Base-by-base conservation (phyloP, 1,284 basidiomycete genomes). In the Fomes fomentarius region DNA sequence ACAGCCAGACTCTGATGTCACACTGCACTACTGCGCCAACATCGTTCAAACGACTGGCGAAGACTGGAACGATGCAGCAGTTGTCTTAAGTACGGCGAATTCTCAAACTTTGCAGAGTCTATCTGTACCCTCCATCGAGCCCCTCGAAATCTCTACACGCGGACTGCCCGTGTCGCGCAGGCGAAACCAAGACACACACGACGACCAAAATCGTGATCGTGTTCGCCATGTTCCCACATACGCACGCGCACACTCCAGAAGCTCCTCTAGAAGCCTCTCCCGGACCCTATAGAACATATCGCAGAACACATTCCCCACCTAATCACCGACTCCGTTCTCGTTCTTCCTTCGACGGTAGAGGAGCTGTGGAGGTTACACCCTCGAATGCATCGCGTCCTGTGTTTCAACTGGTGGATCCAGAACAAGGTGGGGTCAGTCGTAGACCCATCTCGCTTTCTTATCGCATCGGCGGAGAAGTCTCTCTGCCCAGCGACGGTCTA, bases 41-140 rank as follows among this genome's bases (percentile, higher is more conserved):
- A 74, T 87, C 51, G 69, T 67, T 0, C 84, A 87, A 61, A 69
- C 63, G 54, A 84, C 84, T 0, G 84, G 84, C 9, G 85, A 87
- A 63, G 80, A 84, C 55, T 87, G 84, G 84, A 72, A 61, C 12
- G 71, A 64, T 15, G 47, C 78, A 0, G 59, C 69, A 0, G 72
- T 87, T 24, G 80, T 76, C 1, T 70, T 87, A n/a, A 84, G 79
- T 67, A 84, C 83, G 0, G 74, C 77, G 4, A 67, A 24, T 8
- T 41, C 52, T 6, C 59, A 59, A 25, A 40, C 52, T 8, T 26
- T 48, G 9, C n/a, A 19, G 26, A 47, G 37, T 3, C 46, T 52
- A 3, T 46, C 55, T 4, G 42, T 56, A 9, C 55, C 55, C 7
- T 11, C 31, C 7, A 2, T 56, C 1, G 17, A 40, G 2, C 41